phyloP scores from a whole-genome alignment of 2,329 filamentous ascomycete genomes.

The Exophiala oligosperma region DNA sequence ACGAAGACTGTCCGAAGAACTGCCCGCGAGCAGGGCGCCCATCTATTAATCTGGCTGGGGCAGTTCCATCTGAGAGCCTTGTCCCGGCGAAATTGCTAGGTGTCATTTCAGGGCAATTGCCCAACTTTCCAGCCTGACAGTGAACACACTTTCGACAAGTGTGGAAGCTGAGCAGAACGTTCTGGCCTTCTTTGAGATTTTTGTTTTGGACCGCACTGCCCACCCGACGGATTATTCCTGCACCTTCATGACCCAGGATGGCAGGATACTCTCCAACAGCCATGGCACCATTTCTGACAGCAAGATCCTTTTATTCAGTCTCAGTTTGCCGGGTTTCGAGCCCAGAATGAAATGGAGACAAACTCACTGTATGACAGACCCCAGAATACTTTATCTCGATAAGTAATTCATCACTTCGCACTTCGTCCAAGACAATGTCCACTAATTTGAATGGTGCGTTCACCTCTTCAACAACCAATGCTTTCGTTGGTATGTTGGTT shows the following conservation, averaged over 20 bases:
- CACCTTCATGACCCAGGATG: slow-evolving; percentile 54
- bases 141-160: slow-evolving; percentile 15
- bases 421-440: slow-evolving; percentile 66
- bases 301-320: slow-evolving; percentile 28
- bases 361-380: slow-evolving; percentile 78
- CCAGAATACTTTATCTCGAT: slow-evolving; percentile 86
- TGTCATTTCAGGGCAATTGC: neutral
- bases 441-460: slow-evolving; percentile 60
- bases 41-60: neutral
- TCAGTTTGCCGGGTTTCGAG: too few species aligned
- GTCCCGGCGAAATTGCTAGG: slow-evolving; percentile 6
- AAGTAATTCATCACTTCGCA: slow-evolving; percentile 84
- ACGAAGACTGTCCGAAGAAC: slow-evolving; percentile 17
- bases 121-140: neutral
- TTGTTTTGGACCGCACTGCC: slow-evolving; percentile 50
- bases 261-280: slow-evolving; percentile 61
- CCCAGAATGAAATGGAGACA: too few species aligned
- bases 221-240: slow-evolving; percentile 54
- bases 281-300: slow-evolving; percentile 24
- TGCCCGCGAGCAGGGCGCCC: slow-evolving; percentile 1
- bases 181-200: slow-evolving; percentile 82
- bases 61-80: neutral
- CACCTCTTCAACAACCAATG: slow-evolving; percentile 80
- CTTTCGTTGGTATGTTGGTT: slow-evolving; percentile 36
- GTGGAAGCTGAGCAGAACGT: slow-evolving; percentile 63